phyloP scores from a whole-genome alignment of 345 rosid genomes.

The Salix udensis region DNA sequence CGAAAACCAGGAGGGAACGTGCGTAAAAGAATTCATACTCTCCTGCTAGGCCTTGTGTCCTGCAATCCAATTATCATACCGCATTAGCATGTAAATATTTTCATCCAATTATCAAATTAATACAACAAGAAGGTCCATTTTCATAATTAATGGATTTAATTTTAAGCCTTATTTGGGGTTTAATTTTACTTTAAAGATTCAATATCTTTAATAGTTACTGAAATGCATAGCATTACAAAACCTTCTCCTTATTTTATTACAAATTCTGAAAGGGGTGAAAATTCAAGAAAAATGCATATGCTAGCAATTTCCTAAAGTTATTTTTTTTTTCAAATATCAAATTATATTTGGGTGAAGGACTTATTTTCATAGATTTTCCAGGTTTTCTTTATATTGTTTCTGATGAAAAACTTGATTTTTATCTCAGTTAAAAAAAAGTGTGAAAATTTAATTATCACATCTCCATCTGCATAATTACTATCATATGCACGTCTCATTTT shows the following conservation, averaged over 20 bases:
- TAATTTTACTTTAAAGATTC: neutral
- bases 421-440: too few species aligned
- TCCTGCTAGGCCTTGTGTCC: constrained; percentile 13
- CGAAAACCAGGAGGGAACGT: constrained; percentile 41
- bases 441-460: too few species aligned
- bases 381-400: too few species aligned
- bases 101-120: neutral
- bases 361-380: too few species aligned
- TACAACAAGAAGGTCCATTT: neutral
- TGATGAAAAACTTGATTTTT: too few species aligned
- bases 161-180: neutral
- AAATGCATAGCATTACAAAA: neutral
- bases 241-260: neutral
- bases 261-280: neutral
- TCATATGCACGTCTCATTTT: neutral
- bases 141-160: neutral
- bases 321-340: neutral
- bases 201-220: neutral
- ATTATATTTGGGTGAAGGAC: neutral
- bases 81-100: neutral
- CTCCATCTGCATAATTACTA: too few species aligned
- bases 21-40: constrained; percentile 18
- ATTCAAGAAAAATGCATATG: neutral
- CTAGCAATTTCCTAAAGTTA: neutral
- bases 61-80: constrained; percentile 14